phyloP scores from a whole-genome alignment of 306 rosid genomes.

The Malus sylvestris region DNA sequence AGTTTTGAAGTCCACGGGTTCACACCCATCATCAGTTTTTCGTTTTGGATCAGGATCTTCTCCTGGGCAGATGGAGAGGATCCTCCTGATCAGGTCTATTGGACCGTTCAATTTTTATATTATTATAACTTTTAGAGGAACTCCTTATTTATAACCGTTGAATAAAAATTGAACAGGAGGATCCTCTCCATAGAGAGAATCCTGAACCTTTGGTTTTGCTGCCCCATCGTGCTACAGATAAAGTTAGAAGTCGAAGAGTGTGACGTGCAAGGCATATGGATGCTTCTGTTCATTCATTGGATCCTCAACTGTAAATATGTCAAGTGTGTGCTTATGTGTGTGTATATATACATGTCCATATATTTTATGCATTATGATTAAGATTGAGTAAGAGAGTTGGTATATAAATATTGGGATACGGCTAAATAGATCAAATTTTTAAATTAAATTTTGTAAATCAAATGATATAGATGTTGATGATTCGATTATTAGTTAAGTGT shows the following conservation, averaged over 20 bases:
- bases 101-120: no score
- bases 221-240: background rate
- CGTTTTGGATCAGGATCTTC: background rate
- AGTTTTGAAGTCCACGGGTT: conserved; percentile 5
- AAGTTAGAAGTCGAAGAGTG: background rate
- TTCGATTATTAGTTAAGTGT: no score
- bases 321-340: background rate
- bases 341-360: background rate
- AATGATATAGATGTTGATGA: no score
- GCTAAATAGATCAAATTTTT: no score
- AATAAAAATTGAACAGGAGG: no score
- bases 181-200: no score
- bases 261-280: background rate
- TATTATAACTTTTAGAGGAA: no score
- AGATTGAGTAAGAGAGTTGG: background rate
- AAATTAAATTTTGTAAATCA: no score
- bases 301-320: conserved; percentile 1
- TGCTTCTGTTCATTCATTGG: background rate
- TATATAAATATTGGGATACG: background rate
- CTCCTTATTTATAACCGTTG: no score
- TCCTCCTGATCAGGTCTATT: no score
- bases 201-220: background rate
- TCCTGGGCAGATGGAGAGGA: no score
- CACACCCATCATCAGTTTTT: conserved; percentile 8
- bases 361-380: background rate